phyloP scores from a whole-genome alignment of 202 grass and related monocot genomes.

The Panicum hallii region DNA sequence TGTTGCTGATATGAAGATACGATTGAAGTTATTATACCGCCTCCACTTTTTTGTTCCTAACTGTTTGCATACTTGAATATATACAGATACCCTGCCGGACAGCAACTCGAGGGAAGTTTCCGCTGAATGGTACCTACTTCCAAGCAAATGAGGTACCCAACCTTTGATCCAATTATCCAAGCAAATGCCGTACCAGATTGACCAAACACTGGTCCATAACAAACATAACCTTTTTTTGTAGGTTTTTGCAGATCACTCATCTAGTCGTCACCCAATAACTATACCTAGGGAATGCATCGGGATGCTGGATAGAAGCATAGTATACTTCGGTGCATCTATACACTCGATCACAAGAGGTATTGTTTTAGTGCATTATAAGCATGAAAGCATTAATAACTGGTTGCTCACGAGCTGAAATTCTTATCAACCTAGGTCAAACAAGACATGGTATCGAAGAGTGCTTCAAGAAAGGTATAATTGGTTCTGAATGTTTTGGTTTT shows the following conservation, averaged over 20 bases:
- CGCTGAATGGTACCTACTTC: constrained; percentile 96
- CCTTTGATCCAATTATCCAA: constrained; percentile 34
- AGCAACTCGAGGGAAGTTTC: constrained; percentile 76
- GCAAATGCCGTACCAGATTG: constrained; percentile 11
- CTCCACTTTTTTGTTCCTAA: background rate
- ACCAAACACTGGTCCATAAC: constrained; percentile 20
- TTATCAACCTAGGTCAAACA: constrained; percentile 43
- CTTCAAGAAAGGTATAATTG: constrained; percentile 48
- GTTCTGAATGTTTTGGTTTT: background rate
- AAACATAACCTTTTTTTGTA: constrained; percentile 34
- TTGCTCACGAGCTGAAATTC: constrained; percentile 29
- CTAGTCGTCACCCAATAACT: constrained; percentile 48
- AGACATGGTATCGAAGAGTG: constrained; percentile 51
- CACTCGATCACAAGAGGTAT: constrained; percentile 58
- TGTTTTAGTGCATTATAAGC: constrained; percentile 7
- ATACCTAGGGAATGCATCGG: constrained; percentile 42
- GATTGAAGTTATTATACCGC: constrained; percentile 2
- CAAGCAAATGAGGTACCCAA: constrained; percentile 76
- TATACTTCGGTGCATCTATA: constrained; percentile 58
- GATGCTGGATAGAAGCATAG: constrained; percentile 34
- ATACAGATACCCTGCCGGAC: constrained; percentile 88
- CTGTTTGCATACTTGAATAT: constrained; percentile 22
- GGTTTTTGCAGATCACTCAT: constrained; percentile 65
- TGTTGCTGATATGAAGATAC: constrained; percentile 16
- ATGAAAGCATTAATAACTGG: background rate